Evolutionary conservation across 345 rosid genomes (phyloP).

Genomic region (Populus davidiana): DNA sequence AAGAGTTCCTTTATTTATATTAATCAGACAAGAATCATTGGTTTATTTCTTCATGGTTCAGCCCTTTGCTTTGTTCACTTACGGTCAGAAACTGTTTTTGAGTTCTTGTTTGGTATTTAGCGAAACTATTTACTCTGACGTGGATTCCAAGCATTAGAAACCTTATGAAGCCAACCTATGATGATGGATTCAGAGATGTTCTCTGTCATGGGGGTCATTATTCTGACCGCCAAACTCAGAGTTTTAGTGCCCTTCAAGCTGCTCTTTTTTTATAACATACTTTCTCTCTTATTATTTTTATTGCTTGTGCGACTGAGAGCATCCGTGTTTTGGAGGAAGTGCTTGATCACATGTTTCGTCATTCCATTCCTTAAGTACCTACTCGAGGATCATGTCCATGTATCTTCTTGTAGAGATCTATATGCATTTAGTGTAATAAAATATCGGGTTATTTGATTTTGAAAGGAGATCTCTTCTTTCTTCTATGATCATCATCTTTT

Average conservation of each 20-base stretch:
- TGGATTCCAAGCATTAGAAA: slow-evolving; percentile 6
- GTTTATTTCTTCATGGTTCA: slow-evolving; percentile 24
- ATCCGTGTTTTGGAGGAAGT: background rate
- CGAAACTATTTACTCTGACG: background rate
- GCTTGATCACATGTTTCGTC: background rate
- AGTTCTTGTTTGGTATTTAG: background rate
- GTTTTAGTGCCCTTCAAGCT: background rate
- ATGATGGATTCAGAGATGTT: slow-evolving; percentile 1
- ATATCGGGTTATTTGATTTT: background rate
- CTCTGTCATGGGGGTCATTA: background rate
- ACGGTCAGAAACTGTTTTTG: slow-evolving; percentile 2
- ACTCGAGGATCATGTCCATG: background rate
- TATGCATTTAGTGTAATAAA: background rate
- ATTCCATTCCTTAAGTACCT: background rate
- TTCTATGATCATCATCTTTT: background rate
- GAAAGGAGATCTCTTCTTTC: background rate
- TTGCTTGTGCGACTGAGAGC: background rate
- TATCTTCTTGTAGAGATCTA: background rate
- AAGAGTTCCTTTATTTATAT: slow-evolving; percentile 27
- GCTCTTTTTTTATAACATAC: background rate
- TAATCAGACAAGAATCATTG: slow-evolving; percentile 13
- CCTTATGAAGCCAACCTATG: slow-evolving; percentile 6
- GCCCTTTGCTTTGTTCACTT: slow-evolving; percentile 14
- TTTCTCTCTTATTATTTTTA: background rate
- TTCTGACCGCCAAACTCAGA: background rate